Base-by-base conservation (phyloP, 352 stramenopile species). In the Phytophthora ramorum region DNA sequence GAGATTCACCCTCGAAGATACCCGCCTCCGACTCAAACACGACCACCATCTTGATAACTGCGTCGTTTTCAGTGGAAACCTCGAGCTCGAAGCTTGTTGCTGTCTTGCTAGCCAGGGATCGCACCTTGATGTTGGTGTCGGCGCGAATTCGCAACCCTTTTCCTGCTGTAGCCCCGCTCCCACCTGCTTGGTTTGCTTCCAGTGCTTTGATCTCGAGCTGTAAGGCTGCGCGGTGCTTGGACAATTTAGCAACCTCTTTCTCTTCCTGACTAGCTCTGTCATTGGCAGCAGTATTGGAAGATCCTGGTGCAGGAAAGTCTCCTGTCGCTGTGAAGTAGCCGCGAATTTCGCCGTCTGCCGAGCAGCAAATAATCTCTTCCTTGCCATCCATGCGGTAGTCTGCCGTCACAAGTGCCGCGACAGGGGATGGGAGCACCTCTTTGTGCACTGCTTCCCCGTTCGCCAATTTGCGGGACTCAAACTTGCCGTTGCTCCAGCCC, bases 371-470 rank as follows among this genome's bases (percentile, higher is more conserved):
- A n/a, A 97, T 77, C 74, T 97, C 84, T 13, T 96, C 75, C 26
- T 83, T 85, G 48, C 92, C 93, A 64, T 96, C 83, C 81, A 95
- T 91, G 40, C 90, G 89, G 67, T 96, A 97, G 59, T 98, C 93
- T 4, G 81, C 85, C 4, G 75, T 82, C 17, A 98, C 70, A 20
- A 97, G 74, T 7, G 78, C 76, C 1, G 90, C 83, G 7, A 96
- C 66, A 12, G 87, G 67, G 2, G 87, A 76, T 3, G 64, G 41
- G 32, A 97, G 81, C 24, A 83, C 84, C 45, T 97, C 87, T 47
- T 91, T 92, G 62, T 93, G 91, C 24, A 97, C 78, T 2, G 95
- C 78, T 60, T 96, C 76, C 30, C 93, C 94, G 47, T 93, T 96
- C n/a, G 76, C 65, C 34, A 90, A 19, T 37, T 75, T 80, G 12